Base-by-base conservation (phyloP, 768 basidiomycete genomes). In the Lactifluus hygrophoroides region DNA sequence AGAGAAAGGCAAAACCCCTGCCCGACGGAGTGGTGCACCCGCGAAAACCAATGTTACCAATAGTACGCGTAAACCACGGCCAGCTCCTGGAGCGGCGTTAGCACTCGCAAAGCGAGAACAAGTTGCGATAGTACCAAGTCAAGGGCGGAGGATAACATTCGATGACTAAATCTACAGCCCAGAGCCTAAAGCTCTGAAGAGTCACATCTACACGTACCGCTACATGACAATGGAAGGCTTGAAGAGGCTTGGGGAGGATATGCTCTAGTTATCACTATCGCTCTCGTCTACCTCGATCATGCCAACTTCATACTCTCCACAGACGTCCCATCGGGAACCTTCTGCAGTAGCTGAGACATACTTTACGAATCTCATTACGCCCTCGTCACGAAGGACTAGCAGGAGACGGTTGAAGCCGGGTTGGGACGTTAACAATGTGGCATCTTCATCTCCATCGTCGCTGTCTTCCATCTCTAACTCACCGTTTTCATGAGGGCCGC, bases 341-440 rank as follows among this genome's bases (percentile, higher is more conserved):
- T 85, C 82, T 0, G 95, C 95, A 1, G 85, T 83, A 16, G 90
- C 90, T 27, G 88, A 89, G 19, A 97, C 82, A 66, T 98, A 98
- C 70, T 97, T 98, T 62, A 94, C 91, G 69, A 97, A 98, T 42
- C 82, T 82, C 84, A 98, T 86, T 47, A 98, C 94, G 19, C 88
- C 82, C 67, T 93, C 89, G 70, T 98, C 95, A 16, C 95, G 81
- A 57, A 97, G 74, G 23, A 97, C 94, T 37, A 98, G 77, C 28
- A 94, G 76, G 9, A 98, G 76, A 17, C 85, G 80, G 70, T 97
- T 97, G 74, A 92, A 98, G 4, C 87, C 86, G 0, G 94, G 89
- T 64, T 90, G 88, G 44, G 90, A 86, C 4, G 89, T 90, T 42
- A 97, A 72, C 21, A 97, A 75, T 5, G 94, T 94, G 49, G 83